phyloP scores from a whole-genome alignment of 108 stramenopile genomes.

The Skeletonema menzelii region DNA sequence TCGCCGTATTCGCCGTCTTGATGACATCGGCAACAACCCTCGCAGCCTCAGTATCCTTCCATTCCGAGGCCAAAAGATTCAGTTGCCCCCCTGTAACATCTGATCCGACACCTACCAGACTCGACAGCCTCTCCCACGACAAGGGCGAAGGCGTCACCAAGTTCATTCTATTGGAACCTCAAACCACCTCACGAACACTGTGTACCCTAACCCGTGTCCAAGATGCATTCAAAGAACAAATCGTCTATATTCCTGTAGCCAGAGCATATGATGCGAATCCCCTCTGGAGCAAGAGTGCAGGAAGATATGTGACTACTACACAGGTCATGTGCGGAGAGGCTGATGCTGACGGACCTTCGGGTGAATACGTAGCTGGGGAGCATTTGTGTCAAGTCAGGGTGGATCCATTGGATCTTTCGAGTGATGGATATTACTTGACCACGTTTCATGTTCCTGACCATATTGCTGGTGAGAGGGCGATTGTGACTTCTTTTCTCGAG shows the following conservation, averaged over 20 bases:
- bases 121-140: slow-evolving; percentile 1
- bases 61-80: not conserved
- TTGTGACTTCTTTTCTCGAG: not conserved
- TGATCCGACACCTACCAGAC: slow-evolving; percentile 4
- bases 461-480: not conserved
- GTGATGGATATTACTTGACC: slow-evolving; percentile 30
- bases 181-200: slow-evolving; percentile 1
- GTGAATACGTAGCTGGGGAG: not conserved
- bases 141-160: not conserved
- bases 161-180: slow-evolving; percentile 15
- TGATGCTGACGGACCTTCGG: not conserved
- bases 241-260: slow-evolving; percentile 26
- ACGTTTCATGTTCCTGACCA: not conserved
- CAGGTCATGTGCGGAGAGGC: slow-evolving; percentile 11
- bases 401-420: slow-evolving; percentile 3
- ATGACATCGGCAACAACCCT: not conserved
- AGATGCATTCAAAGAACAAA: not conserved
- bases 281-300: slow-evolving; percentile 24
- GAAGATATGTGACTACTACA: slow-evolving; percentile 11
- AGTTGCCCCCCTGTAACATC: not conserved
- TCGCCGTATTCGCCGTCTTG: too few relatives aligned
- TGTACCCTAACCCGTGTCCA: slow-evolving; percentile 30
- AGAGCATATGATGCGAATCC: slow-evolving; percentile 25
- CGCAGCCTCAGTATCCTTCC: not conserved
- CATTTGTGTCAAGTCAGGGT: slow-evolving; percentile 15